Evolutionary conservation across 2,329 filamentous ascomycete species (phyloP), one percentile per base, ranked within the genome.

Genomic region (Aspergillus terreus): DNA sequence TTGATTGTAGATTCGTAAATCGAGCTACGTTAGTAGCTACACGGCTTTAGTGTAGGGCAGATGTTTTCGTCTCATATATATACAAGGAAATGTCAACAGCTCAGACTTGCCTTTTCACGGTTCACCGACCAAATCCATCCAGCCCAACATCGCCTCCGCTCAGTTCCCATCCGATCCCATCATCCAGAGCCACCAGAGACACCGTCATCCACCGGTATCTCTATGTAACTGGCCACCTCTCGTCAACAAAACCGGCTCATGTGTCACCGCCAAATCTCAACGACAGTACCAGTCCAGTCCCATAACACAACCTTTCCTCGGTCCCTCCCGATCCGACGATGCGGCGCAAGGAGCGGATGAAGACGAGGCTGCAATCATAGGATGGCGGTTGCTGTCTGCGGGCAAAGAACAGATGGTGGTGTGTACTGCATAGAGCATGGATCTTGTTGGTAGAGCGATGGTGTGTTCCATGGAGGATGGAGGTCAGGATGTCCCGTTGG

Each of bases 91-190:
- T 4, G 19, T 19, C 40, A 42, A 41, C 62, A 64, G 60, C 61
- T 65, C 63, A 65, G 63, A 65, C 62, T 65, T 65, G 63, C 62
- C 63, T 65, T 65, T 56, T 33, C 32, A 47, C 23, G 51, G 58
- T 50, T 63, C 61, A 63, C 61, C 4, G 53, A 67, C 62, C 47
- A 44, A n/a, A n/a, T 38, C 19, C 33, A 52, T 47, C 19, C 50
- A 42, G n/a, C 30, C 40, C n/a, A n/a, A 42, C 15, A n/a, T 17
- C 43, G 14, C 17, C n/a, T 30, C 12, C 35, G 3, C 42, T 35
- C 9, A 7, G 33, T 40, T 32, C 14, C 21, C 45, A n/a, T 35
- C n/a, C 7, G 14, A 50, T 14, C 32, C 36, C 40, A 51, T 21
- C 40, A 51, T 47, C 45, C 40, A 47, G 19, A 51, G 44, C 45